Evolutionary conservation across 1,284 basidiomycete genomes (phyloP), one percentile per base, ranked within the genome.

Genomic region (Heterobasidion parviporum): DNA sequence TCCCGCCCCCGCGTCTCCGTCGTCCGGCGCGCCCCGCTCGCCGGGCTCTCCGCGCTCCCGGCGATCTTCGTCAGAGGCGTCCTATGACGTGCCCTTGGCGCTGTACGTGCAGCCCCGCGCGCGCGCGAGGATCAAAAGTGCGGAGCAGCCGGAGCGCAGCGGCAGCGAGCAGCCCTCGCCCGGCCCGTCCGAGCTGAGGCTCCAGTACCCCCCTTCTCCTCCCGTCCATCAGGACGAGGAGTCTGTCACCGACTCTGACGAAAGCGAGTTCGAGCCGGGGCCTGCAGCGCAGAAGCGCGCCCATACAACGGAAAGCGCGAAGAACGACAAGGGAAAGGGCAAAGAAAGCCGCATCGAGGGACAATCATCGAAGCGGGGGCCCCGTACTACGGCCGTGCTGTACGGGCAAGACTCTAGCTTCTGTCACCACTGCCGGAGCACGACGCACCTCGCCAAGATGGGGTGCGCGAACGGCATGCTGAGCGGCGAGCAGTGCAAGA

Each of bases 341-440:
- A 52, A 44, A 44, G 38, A 2, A 2, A 49, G 18, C 26, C 26
- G 26, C 26, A 26, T 26, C 26, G 26, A 26, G 6, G 26, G 26
- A 48, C 16, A 16, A 16, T 48, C 26, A 6, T 26, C 26, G 26
- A 26, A 26, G 26, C 26, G 26, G 26, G 26, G 26, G 26, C 26
- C 14, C 16, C 43, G 43, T 16, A 8, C 43, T 7, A 14, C 26
- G 15, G 38, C 18, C 3, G 12, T 35, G 14, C 9, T 10, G 8
- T 20, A 8, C 34, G 20, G 36, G 48, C 36, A 54, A 3, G 38
- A 18, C 2, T 0, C 33, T 1, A 45, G 52, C 3, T 60, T 46
- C 43, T 60, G 59, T 15, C 59, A 60, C 15, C 59, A 60, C 50
- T 60, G 59, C 32, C 53, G 53, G 0, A 50, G 57, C 9, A 18